Conservation (phyloP, 306 rosid genomes). For the Cucurbita moschata region DNA sequence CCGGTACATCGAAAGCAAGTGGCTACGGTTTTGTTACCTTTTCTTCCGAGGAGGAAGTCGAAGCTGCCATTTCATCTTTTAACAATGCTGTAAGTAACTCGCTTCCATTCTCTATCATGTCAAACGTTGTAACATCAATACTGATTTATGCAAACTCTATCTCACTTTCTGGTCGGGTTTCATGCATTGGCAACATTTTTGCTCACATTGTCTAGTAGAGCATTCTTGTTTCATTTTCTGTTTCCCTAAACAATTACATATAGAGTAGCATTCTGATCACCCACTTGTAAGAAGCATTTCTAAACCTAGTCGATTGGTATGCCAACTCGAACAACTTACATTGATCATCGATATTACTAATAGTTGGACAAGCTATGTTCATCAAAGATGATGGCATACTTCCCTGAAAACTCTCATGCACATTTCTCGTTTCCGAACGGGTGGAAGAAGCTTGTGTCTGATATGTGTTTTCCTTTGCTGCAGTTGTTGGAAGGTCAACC, state of each 20-base stretch:
- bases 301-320: background rate
- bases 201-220: background rate
- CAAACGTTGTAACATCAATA: background rate
- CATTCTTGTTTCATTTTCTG: background rate
- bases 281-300: background rate
- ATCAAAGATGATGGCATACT: background rate
- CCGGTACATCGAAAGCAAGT: conserved; percentile 77
- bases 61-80: conserved; percentile 61
- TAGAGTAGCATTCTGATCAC: background rate
- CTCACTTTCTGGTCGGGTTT: background rate
- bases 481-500: conserved; percentile 77
- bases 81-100: conserved; percentile 66
- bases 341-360: background rate
- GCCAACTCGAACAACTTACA: background rate
- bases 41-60: conserved; percentile 82
- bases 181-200: background rate
- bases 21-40: conserved; percentile 82
- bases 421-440: background rate
- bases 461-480: conserved; percentile 11
- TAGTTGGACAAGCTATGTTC: background rate
- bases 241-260: background rate
- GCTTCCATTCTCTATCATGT: background rate
- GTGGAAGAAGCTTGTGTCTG: background rate
- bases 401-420: background rate
- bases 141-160: background rate